phyloP scores from a whole-genome alignment of 2,329 filamentous ascomycete genomes.

The Cryphonectria carpinicola region DNA sequence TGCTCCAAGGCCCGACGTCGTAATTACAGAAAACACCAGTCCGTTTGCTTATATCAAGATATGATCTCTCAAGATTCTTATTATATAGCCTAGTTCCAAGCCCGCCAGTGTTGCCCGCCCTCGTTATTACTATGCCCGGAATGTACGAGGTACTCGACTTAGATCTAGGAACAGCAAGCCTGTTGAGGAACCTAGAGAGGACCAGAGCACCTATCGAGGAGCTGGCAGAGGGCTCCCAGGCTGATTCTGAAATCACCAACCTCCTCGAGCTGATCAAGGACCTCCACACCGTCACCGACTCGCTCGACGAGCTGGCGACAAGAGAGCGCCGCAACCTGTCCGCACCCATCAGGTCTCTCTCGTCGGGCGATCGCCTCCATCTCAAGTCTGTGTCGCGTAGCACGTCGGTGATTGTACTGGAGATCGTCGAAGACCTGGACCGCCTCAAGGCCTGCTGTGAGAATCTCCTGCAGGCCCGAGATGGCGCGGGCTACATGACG shows the following conservation, averaged over 20 bases:
- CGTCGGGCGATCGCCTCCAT: neutral
- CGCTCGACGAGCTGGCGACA: slow-evolving; percentile 1
- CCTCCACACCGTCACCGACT: neutral
- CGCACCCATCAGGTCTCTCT: neutral
- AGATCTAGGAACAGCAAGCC: neutral
- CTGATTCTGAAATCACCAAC: neutral
- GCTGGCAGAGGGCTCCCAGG: neutral
- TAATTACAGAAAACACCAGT: neutral
- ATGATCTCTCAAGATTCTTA: neutral
- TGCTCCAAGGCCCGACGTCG: neutral
- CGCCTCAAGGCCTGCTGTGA: neutral
- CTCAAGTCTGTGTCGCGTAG: neutral
- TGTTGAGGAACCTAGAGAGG: slow-evolving; percentile 1
- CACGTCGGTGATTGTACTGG: neutral
- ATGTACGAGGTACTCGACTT: neutral
- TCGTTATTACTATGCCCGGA: neutral
- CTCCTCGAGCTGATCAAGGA: slow-evolving; percentile 5
- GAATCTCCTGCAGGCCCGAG: neutral
- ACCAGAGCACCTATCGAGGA: neutral
- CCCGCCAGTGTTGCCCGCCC: neutral
- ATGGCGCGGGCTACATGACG: neutral
- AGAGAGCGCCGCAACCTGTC: neutral
- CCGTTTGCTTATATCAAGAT: neutral
- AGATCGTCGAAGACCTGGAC: neutral
- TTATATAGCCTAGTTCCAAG: neutral